Evolutionary conservation across 164 flowering plant species (phyloP).

Genomic region (Amborella trichopoda): DNA sequence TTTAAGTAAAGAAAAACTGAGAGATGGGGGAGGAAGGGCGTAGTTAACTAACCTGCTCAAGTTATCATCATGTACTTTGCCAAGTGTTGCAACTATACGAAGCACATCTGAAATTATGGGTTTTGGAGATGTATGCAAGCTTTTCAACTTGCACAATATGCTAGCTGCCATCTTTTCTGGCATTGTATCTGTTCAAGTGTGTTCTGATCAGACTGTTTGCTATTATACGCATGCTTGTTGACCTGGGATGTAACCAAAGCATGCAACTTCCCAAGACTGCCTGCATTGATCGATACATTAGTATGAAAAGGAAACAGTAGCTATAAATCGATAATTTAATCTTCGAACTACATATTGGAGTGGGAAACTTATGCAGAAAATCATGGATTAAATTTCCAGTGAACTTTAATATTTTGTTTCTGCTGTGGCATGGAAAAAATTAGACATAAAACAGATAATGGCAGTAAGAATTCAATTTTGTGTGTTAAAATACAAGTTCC

Average conservation of each 20-base stretch:
- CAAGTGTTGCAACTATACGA: slow-evolving; percentile 77
- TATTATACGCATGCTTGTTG: neutral
- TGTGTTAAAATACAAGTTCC: too few relatives aligned
- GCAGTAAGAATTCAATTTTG: too few relatives aligned
- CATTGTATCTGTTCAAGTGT: slow-evolving; percentile 34
- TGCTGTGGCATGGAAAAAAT: too few relatives aligned
- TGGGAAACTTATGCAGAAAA: too few relatives aligned
- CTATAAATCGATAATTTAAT: too few relatives aligned
- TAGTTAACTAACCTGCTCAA: slow-evolving; percentile 55
- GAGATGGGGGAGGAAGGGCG: too few relatives aligned
- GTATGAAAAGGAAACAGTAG: too few relatives aligned
- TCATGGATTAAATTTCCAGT: too few relatives aligned
- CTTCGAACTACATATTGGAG: too few relatives aligned
- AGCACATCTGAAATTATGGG: slow-evolving; percentile 45
- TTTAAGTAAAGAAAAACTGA: too few relatives aligned
- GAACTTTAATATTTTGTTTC: too few relatives aligned
- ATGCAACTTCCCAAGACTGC: slow-evolving; percentile 40
- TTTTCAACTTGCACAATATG: slow-evolving; percentile 40
- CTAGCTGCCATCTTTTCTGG: slow-evolving; percentile 73
- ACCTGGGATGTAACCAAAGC: slow-evolving; percentile 18
- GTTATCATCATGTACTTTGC: slow-evolving; percentile 56
- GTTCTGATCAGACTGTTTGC: slow-evolving; percentile 32
- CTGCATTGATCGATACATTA: slow-evolving; percentile 27
- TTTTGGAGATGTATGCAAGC: slow-evolving; percentile 26
- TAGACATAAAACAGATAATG: too few relatives aligned